Evolutionary conservation across 2,329 filamentous ascomycete genomes (phyloP).

Genomic region (Colletotrichum sp.): DNA sequence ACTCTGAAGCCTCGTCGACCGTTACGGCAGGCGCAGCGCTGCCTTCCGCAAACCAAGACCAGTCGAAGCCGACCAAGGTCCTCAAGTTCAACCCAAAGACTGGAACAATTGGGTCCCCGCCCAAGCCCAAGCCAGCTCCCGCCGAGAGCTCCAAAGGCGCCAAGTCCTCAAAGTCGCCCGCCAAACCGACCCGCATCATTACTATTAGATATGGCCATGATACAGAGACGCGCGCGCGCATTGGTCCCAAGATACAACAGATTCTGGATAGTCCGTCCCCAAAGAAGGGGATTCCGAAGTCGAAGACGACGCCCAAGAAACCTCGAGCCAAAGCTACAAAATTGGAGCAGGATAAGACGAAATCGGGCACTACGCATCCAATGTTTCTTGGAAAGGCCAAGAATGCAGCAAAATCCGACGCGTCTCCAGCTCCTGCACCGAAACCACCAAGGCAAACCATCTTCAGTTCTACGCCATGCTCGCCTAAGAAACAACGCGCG

Average conservation of each 20-base stretch:
- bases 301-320: constrained; percentile 29
- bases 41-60: background rate
- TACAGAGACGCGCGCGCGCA: constrained; percentile 42
- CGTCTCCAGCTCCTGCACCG: background rate
- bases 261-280: constrained; percentile 53
- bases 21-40: background rate
- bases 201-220: constrained; percentile 31
- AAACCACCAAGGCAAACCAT: constrained; percentile 41
- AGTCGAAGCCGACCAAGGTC: constrained; percentile 38
- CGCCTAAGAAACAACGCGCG: constrained; percentile 47
- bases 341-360: constrained; percentile 25
- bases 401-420: constrained; percentile 21
- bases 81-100: constrained; percentile 64
- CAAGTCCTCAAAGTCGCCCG: background rate
- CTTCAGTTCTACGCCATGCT: constrained; percentile 60
- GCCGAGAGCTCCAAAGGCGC: constrained; percentile 17
- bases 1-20: background rate
- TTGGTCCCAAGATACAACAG: constrained; percentile 66
- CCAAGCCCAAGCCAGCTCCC: constrained; percentile 51
- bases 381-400: constrained; percentile 40
- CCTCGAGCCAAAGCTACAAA: constrained; percentile 27
- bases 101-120: constrained; percentile 67
- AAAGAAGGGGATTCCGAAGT: constrained; percentile 21
- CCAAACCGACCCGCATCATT: constrained; percentile 5
- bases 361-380: constrained; percentile 41